Evolutionary conservation across 371 early-diverging fungal genomes (phyloP).

Genomic region (Haplosporangium sp.): DNA sequence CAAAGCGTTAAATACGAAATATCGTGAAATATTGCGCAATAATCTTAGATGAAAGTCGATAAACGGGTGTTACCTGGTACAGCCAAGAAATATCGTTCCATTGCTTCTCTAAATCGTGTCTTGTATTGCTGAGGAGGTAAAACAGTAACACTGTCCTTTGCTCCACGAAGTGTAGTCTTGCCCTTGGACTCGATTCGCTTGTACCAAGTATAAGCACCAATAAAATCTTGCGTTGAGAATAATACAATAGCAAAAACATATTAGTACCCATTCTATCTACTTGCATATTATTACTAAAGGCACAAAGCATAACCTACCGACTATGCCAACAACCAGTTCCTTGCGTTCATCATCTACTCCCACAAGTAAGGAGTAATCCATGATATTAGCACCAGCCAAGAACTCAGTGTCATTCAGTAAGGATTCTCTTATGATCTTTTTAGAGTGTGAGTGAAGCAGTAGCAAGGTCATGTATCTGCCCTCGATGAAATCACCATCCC

Average conservation of each 20-base stretch:
- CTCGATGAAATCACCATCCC: conserved; percentile 79
- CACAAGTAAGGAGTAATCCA: conserved; percentile 94
- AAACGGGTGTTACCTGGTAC: conserved; percentile 70
- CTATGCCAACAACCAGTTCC: conserved; percentile 92
- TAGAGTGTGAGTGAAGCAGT: conserved; percentile 77
- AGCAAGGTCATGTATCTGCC: conserved; percentile 60
- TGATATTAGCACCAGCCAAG: conserved; percentile 85
- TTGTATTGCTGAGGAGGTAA: conserved; percentile 92
- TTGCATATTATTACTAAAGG: background rate
- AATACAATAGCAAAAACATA: background rate
- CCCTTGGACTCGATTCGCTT: conserved; percentile 93
- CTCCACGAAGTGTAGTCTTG: conserved; percentile 82
- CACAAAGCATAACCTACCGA: conserved; percentile 58
- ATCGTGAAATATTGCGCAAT: background rate
- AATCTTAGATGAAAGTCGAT: background rate
- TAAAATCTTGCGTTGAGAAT: conserved; percentile 74
- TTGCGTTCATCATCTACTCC: conserved; percentile 84
- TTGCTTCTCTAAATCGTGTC: conserved; percentile 84
- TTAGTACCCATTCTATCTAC: background rate
- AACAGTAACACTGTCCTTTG: conserved; percentile 86
- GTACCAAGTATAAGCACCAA: conserved; percentile 95
- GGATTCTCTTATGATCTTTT: conserved; percentile 78
- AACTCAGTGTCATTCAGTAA: conserved; percentile 90
- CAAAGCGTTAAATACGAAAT: background rate
- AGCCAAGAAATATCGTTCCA: conserved; percentile 86